Conservation (phyloP, 129 eudicot genomes). For the Arctium minus region DNA sequence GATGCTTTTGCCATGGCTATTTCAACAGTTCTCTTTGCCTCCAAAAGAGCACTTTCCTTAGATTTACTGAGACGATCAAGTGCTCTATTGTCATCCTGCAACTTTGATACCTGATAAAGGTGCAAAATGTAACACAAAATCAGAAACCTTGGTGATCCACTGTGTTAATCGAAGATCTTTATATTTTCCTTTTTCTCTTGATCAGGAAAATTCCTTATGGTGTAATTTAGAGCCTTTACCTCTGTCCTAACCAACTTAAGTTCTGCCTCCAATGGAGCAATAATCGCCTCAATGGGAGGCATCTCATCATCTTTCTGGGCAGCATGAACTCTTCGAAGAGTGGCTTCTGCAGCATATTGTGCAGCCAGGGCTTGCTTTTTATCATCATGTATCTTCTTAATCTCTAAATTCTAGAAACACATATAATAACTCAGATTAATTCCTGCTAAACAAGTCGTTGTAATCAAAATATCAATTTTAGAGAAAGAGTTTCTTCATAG, state of each 20-base stretch:
- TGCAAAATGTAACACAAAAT: not conserved
- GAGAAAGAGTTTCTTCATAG: not conserved
- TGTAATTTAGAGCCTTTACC: conserved; percentile 34
- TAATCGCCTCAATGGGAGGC: conserved; percentile 95
- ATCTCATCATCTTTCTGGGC: conserved; percentile 93
- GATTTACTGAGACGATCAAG: conserved; percentile 89
- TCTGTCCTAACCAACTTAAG: conserved; percentile 72
- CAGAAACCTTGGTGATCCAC: not conserved
- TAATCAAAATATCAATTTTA: not conserved
- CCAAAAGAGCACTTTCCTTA: conserved; percentile 84
- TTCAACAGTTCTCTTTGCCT: conserved; percentile 73
- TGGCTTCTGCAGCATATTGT: conserved; percentile 96
- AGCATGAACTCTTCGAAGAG: conserved; percentile 94
- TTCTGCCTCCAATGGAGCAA: conserved; percentile 92
- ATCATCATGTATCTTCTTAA: conserved; percentile 76
- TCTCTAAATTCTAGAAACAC: conserved; percentile 64
- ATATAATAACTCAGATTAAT: not conserved
- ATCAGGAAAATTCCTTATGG: not conserved
- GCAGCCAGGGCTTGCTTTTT: conserved; percentile 84
- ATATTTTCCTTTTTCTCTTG: not conserved
- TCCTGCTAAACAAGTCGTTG: not conserved
- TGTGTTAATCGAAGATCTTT: not conserved
- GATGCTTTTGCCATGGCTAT: conserved; percentile 87
- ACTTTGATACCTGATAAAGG: conserved; percentile 61
- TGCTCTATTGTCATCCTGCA: conserved; percentile 89